phyloP scores from a whole-genome alignment of 768 basidiomycete genomes.

The Kockovaella imperatae region DNA sequence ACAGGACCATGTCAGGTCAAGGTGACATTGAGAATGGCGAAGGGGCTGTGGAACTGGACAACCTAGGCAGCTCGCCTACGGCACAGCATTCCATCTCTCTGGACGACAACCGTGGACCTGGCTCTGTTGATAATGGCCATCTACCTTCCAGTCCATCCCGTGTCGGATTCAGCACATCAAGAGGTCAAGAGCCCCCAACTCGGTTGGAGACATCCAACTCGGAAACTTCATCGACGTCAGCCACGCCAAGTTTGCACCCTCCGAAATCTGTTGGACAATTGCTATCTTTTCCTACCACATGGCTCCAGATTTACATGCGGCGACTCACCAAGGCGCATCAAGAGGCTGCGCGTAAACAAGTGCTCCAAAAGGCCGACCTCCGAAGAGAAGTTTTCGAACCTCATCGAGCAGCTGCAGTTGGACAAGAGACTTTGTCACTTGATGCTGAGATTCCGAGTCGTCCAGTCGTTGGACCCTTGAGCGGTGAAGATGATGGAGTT shows the following conservation, averaged over 20 bases:
- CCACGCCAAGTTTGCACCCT: constrained; percentile 34
- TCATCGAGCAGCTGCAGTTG: constrained; percentile 49
- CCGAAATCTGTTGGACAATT: constrained; percentile 29
- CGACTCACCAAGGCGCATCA: constrained; percentile 37
- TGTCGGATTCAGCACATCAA: constrained; percentile 2
- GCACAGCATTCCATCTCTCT: no score
- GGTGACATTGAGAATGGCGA: constrained; percentile 20
- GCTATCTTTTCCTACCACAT: constrained; percentile 34
- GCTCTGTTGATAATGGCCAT: not conserved
- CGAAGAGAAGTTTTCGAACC: constrained; percentile 16
- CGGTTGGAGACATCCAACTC: constrained; percentile 17
- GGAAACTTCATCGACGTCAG: constrained; percentile 33
- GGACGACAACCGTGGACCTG: no score
- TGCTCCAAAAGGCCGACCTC: constrained; percentile 26
- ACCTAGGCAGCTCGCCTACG: no score
- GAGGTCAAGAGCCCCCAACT: not conserved
- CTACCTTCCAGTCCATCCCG: not conserved
- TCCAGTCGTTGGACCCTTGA: no score
- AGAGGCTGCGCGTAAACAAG: constrained; percentile 36
- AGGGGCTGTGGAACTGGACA: constrained; percentile 8
- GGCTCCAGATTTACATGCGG: constrained; percentile 33
- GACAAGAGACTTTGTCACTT: not conserved
- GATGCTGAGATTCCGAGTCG: no score
- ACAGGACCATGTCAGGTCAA: constrained; percentile 4
- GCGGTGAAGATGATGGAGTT: constrained; percentile 38